phyloP scores from a whole-genome alignment of 768 basidiomycete genomes.

The Suillus brevipes region DNA sequence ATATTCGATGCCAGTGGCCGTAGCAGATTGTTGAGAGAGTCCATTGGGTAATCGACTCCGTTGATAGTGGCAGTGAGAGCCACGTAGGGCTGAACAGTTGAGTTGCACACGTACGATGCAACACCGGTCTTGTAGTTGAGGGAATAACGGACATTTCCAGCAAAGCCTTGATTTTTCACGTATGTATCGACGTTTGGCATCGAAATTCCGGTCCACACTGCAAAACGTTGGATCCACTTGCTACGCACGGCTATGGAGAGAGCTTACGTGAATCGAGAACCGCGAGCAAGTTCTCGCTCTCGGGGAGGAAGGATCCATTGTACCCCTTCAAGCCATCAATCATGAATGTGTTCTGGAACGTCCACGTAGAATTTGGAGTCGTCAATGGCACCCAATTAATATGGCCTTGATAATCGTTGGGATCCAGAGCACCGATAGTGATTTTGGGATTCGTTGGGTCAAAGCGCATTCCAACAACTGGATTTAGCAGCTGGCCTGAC shows the following conservation, averaged over 20 bases:
- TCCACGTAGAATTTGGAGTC: conserved; percentile 20
- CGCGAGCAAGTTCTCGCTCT: conserved; percentile 17
- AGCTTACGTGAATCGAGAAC: conserved; percentile 28
- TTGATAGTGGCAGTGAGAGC: conserved; percentile 29
- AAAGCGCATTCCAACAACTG: conserved; percentile 25
- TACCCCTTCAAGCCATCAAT: conserved; percentile 34
- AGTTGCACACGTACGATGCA: conserved; percentile 21
- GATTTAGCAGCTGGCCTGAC: conserved; percentile 21
- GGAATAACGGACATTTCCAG: not conserved
- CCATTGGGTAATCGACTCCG: conserved; percentile 28
- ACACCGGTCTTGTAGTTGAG: conserved; percentile 6
- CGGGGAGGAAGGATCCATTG: conserved; percentile 26
- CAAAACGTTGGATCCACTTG: not conserved
- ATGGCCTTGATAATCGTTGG: conserved; percentile 23
- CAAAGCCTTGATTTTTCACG: not conserved
- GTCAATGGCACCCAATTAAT: conserved; percentile 25
- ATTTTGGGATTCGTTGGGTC: conserved; percentile 27
- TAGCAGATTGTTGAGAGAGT: conserved; percentile 22
- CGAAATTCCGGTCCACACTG: not conserved
- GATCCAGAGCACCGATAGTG: conserved; percentile 27
- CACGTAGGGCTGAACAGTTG: conserved; percentile 19
- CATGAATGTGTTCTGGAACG: conserved; percentile 22
- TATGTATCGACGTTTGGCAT: conserved; percentile 6
- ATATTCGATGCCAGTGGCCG: conserved; percentile 11
- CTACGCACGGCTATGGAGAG: not conserved